These are phyloP conservation scores for Solanum chiquidenum DNA, from an alignment of 257 asterid genomes.

Conservation along the genomic window DNA sequence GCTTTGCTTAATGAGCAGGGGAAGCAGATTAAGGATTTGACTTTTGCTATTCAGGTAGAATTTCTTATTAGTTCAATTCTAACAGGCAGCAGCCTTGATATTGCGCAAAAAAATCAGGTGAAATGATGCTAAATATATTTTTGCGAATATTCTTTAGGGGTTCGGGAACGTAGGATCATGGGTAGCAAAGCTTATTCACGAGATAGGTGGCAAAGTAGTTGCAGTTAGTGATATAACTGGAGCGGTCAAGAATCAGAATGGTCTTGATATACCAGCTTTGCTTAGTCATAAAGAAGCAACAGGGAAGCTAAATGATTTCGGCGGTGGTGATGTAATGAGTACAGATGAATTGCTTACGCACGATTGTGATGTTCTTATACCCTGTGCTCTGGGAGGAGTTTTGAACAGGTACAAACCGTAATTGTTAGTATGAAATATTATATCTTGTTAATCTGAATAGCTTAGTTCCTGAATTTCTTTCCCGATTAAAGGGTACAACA, in stretches of 20 bases:
- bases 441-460: neutral
- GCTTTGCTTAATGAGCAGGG: slow-evolving; percentile 83
- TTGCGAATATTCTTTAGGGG: slow-evolving; percentile 35
- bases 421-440: neutral
- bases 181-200: slow-evolving; percentile 79
- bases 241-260: slow-evolving; percentile 54
- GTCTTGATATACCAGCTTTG: slow-evolving; percentile 63
- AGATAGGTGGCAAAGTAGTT: slow-evolving; percentile 76
- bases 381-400: slow-evolving; percentile 94
- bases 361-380: slow-evolving; percentile 83
- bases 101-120: neutral
- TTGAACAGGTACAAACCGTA: slow-evolving; percentile 43
- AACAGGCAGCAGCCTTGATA: neutral
- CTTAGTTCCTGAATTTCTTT: neutral
- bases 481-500: neutral
- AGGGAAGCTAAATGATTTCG: slow-evolving; percentile 45
- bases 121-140: neutral
- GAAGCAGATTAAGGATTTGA: slow-evolving; percentile 58
- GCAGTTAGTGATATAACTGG: slow-evolving; percentile 93
- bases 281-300: slow-evolving; percentile 53
- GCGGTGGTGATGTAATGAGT: slow-evolving; percentile 62
- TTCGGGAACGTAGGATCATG: slow-evolving; percentile 93
- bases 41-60: slow-evolving; percentile 70
- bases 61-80: neutral
- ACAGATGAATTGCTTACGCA: slow-evolving; percentile 55